Percentiles rank a stretch among this genome's conserved stretches.
phyloP scores from a whole-genome alignment of 2,329 filamentous ascomycete genomes.

The Xylariaceae sp. region DNA sequence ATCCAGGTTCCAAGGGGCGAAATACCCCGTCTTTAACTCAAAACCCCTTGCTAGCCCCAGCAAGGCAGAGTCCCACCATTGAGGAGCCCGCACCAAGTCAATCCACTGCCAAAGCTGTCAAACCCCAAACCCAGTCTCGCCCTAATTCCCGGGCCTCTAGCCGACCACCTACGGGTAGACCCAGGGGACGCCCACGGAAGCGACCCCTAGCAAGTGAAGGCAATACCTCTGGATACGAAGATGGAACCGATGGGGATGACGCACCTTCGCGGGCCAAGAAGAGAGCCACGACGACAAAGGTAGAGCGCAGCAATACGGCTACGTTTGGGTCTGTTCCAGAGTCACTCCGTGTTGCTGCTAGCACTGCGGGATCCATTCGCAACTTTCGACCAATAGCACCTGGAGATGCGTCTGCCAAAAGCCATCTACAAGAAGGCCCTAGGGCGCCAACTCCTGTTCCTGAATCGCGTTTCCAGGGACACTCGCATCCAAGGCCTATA shows the following conservation, averaged over 20 bases:
- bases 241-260: slow-evolving; percentile 66
- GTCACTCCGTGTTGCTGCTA: slow-evolving; percentile 87
- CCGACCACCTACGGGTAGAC: slow-evolving; percentile 58
- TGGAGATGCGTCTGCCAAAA: slow-evolving; percentile 49
- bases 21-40: slow-evolving; percentile 21
- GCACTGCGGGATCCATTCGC: slow-evolving; percentile 85
- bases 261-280: slow-evolving; percentile 66
- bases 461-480: slow-evolving; percentile 44
- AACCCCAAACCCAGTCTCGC: slow-evolving; percentile 57
- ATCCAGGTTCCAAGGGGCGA: slow-evolving; percentile 28
- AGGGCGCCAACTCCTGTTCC: slow-evolving; percentile 80
- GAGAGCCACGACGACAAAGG: slow-evolving; percentile 77
- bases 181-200: slow-evolving; percentile 62
- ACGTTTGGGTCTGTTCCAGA: slow-evolving; percentile 77
- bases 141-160: slow-evolving; percentile 66
- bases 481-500: slow-evolving; percentile 41
- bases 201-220: slow-evolving; percentile 57
- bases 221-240: slow-evolving; percentile 77
- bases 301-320: slow-evolving; percentile 72
- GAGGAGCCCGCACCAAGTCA: slow-evolving; percentile 30
- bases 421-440: slow-evolving; percentile 73
- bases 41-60: slow-evolving; percentile 15
- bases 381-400: slow-evolving; percentile 76
- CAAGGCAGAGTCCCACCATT: slow-evolving; percentile 24
- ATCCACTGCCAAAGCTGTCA: slow-evolving; percentile 40